Evolutionary conservation across 345 rosid genomes (phyloP).

Genomic region (Gossypium arboreum): DNA sequence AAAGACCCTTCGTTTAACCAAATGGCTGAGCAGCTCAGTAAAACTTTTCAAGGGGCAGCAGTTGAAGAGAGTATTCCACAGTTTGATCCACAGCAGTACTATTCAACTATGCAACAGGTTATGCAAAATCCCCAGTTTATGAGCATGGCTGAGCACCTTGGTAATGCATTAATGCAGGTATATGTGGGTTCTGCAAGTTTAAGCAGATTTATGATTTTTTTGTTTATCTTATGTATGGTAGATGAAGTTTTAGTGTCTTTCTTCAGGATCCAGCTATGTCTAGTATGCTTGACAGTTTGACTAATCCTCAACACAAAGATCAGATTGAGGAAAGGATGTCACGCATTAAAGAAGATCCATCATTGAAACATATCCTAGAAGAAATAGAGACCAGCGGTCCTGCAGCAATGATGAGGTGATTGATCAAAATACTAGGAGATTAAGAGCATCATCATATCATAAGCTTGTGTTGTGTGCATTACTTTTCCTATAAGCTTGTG

Average conservation of each 20-base stretch:
- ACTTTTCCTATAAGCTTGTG: neutral
- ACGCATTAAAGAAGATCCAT: constrained; percentile 74
- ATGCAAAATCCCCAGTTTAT: constrained; percentile 94
- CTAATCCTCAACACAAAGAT: constrained; percentile 81
- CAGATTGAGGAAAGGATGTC: constrained; percentile 90
- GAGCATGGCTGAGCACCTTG: constrained; percentile 96
- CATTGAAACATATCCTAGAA: constrained; percentile 78
- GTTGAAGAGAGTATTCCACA: constrained; percentile 53
- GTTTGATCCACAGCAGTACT: constrained; percentile 73
- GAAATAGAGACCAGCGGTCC: constrained; percentile 94
- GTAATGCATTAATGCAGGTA: constrained; percentile 87
- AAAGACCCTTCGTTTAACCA: constrained; percentile 91
- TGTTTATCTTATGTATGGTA: neutral
- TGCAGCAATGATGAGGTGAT: constrained; percentile 92
- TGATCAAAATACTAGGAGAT: constrained; percentile 17
- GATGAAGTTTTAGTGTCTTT: constrained; percentile 12
- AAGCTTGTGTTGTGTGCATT: neutral
- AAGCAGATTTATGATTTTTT: neutral
- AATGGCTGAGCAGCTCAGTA: constrained; percentile 94
- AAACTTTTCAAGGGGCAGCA: constrained; percentile 59
- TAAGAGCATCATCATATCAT: neutral
- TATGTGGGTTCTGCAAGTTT: neutral
- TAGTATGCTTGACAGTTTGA: constrained; percentile 70
- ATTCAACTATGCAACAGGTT: constrained; percentile 86
- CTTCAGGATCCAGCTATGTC: constrained; percentile 95